Evolutionary conservation across 2,329 filamentous ascomycete genomes (phyloP).

Genomic region (Exutisphaerella laricina): DNA sequence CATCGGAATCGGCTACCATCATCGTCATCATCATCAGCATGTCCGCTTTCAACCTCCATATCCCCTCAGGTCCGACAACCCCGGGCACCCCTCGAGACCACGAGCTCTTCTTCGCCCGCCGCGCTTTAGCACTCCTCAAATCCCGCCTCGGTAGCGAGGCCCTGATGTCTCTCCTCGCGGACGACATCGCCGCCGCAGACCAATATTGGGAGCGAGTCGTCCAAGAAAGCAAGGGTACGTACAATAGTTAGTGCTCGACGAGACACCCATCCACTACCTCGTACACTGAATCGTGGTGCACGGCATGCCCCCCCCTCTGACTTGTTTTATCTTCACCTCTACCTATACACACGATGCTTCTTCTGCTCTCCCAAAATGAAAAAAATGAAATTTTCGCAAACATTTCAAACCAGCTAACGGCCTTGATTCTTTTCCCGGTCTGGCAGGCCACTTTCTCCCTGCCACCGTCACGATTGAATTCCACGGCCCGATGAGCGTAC

Average conservation of each 20-base stretch:
- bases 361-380: too few species aligned
- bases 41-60: not conserved
- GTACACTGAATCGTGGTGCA: too few species aligned
- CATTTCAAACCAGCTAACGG: too few species aligned
- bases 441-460: not conserved
- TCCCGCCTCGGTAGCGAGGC: conserved; percentile 6
- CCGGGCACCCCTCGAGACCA: conserved; percentile 4
- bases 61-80: conserved; percentile 6
- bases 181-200: conserved; percentile 6
- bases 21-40: not conserved
- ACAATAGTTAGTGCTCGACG: too few species aligned
- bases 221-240: not conserved
- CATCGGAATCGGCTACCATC: too few species aligned
- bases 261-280: too few species aligned
- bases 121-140: conserved; percentile 11
- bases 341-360: too few species aligned
- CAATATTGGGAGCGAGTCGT: conserved; percentile 1
- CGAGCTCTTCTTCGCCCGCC: conserved; percentile 12
- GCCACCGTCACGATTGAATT: conserved; percentile 1
- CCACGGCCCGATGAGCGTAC: not conserved
- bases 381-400: too few species aligned
- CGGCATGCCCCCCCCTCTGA: too few species aligned
- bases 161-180: conserved; percentile 7
- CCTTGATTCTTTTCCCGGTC: too few species aligned
- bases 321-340: too few species aligned